These are phyloP conservation scores for Pyropia yezoensis DNA, from an alignment of 23 red algal species.

Conservation along the genomic window DNA sequence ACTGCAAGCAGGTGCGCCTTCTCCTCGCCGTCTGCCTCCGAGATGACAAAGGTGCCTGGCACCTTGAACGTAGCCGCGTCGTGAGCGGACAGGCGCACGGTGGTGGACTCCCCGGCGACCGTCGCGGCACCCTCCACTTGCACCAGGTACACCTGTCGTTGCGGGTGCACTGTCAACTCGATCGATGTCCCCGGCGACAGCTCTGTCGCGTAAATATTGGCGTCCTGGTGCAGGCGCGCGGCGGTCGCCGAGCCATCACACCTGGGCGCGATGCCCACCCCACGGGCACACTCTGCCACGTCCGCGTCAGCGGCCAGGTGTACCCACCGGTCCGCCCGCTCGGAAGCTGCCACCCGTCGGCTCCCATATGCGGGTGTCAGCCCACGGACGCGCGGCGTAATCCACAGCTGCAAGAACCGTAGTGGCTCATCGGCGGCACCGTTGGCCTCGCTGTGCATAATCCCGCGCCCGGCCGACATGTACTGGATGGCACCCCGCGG, in stretches of 20 bases:
- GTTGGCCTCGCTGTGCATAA: slow-evolving; percentile 3
- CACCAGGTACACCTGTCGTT: too few relatives aligned
- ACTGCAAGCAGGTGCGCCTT: too few relatives aligned
- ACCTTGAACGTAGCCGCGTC: too few relatives aligned
- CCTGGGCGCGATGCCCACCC: too few relatives aligned
- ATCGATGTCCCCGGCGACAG: not conserved
- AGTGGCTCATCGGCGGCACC: not conserved
- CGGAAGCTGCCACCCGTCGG: too few relatives aligned
- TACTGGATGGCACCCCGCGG: not conserved
- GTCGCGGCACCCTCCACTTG: too few relatives aligned
- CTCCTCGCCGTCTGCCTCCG: too few relatives aligned
- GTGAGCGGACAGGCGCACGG: too few relatives aligned
- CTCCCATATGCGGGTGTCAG: not conserved
- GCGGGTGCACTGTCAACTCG: too few relatives aligned
- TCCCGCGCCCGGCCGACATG: slow-evolving; percentile 3
- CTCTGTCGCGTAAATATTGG: slow-evolving; percentile 2
- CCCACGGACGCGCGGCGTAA: not conserved
- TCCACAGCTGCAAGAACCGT: slow-evolving; percentile 11
- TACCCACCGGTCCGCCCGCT: not conserved
- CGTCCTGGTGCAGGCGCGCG: slow-evolving; percentile 10
- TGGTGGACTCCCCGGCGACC: too few relatives aligned
- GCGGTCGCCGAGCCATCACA: not conserved
- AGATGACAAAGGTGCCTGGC: too few relatives aligned
- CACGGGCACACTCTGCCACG: not conserved
- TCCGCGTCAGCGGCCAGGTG: slow-evolving; percentile 4